These are phyloP conservation scores for Rosa chinensis DNA, from an alignment of 306 rosid species.

Conservation along the genomic window DNA sequence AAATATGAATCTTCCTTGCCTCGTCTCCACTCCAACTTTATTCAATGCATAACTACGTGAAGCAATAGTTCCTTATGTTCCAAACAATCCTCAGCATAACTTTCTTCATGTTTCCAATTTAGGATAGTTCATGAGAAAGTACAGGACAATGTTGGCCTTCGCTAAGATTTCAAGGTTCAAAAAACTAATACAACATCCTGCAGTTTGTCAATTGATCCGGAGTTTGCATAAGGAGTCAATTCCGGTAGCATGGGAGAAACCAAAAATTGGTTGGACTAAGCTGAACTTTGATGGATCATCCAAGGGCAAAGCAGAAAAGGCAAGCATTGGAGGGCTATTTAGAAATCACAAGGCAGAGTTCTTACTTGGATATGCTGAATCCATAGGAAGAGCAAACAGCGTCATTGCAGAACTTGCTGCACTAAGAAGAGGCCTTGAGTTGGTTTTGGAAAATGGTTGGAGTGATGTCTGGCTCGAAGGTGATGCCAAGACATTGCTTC, in stretches of 20 bases:
- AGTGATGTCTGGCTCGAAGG: constrained; percentile 76
- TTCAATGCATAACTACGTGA: constrained; percentile 26
- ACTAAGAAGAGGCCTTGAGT: constrained; percentile 60
- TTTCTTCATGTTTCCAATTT: neutral
- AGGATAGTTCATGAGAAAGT: neutral
- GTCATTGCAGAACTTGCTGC: constrained; percentile 56
- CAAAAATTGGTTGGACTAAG: constrained; percentile 63
- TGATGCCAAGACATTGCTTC: constrained; percentile 59
- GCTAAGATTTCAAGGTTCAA: constrained; percentile 37
- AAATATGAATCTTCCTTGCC: constrained; percentile 45
- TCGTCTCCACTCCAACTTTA: constrained; percentile 44
- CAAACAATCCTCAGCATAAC: constrained; percentile 1
- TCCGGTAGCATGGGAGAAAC: constrained; percentile 66
- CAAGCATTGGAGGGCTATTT: constrained; percentile 68
- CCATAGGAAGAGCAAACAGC: constrained; percentile 66
- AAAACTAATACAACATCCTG: constrained; percentile 34
- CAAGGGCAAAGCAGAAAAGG: constrained; percentile 35
- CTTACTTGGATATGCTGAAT: constrained; percentile 63
- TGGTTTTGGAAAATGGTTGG: constrained; percentile 73
- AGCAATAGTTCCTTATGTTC: constrained; percentile 31
- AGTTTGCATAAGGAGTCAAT: constrained; percentile 47
- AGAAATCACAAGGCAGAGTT: constrained; percentile 67
- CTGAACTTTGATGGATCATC: constrained; percentile 77
- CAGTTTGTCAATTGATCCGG: constrained; percentile 27
- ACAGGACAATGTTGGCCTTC: constrained; percentile 35